Base-by-base conservation (phyloP, 2,329 filamentous ascomycete species). In the Paramyrothecium roridum region DNA sequence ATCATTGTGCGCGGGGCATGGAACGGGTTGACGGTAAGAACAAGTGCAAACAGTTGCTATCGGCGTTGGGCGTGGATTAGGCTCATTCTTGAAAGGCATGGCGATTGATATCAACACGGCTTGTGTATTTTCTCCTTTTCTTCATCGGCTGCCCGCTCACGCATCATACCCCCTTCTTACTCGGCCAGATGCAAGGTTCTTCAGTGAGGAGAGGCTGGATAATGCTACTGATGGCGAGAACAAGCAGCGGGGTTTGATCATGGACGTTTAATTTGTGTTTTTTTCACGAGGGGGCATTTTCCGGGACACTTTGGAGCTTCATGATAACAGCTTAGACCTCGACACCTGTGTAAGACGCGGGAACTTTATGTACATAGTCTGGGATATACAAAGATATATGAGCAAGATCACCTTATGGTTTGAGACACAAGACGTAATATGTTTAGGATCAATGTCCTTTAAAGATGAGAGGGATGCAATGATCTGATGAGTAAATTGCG, bases 51-150 rank as follows among this genome's bases (percentile, higher is more conserved):
- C 37, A 59, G 55, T 30, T 63, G 63, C 56, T 64, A 53, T 52
- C 56, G 68, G 68, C 67, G 67, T 71, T 70, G 62, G 60, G 67
- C 4, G 65, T 58, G 61, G 61, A 61, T 54, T 64, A 61, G 60
- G 57, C 61, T 62, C 60, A 56, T 64, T 57, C 62, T 70, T 60
- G 59, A 57, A 30, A 61, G 64, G 65, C 68, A 70, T 70, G 66
- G 67, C 67, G 67, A 64, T 56, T 63, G 60, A 67, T 61, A 64
- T 61, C 58, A 67, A 43, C 37, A 43, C 37, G 37, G n/a, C 13
- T 43, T 43, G 37, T 43, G 37, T 43, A 4, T 43, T 43, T 43
- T 13, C 12, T 56, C 30, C 53, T 57, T 63, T 57, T 56, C 48
- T 63, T 56, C 54, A 56, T 46, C 12, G 37, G 13, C 37, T 43